These are phyloP conservation scores for Candida sp. DNA, from an alignment of 1,139 yeast genomes.

Conservation along the genomic window DNA sequence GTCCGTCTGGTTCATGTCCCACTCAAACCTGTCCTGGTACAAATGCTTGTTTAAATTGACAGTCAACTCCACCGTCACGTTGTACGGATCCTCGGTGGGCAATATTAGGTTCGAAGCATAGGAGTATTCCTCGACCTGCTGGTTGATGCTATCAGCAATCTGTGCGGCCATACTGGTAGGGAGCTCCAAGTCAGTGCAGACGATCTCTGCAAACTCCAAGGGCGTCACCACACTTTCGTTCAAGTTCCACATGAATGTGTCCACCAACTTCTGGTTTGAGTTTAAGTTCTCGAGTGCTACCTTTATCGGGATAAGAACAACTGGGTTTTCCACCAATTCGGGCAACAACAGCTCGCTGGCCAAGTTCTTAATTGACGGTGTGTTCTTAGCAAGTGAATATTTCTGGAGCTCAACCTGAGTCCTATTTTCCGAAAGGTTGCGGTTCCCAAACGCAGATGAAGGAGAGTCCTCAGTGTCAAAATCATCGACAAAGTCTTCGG, in stretches of 20 bases:
- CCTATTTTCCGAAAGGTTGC: constrained; percentile 19
- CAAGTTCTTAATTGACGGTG: constrained; percentile 30
- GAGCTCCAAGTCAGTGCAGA: constrained; percentile 84
- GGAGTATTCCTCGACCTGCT: constrained; percentile 77
- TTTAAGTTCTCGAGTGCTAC: constrained; percentile 74
- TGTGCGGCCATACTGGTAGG: constrained; percentile 66
- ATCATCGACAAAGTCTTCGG: constrained; percentile 67
- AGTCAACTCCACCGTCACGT: constrained; percentile 80
- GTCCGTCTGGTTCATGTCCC: constrained; percentile 77
- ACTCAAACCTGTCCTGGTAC: constrained; percentile 92
- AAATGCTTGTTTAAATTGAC: constrained; percentile 84
- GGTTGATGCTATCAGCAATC: constrained; percentile 71
- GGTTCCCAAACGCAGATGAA: constrained; percentile 14
- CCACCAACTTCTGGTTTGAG: constrained; percentile 64
- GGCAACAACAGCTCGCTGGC: constrained; percentile 27
- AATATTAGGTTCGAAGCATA: constrained; percentile 63
- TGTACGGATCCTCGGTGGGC: constrained; percentile 67
- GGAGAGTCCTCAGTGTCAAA: constrained; percentile 72
- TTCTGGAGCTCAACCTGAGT: constrained; percentile 34
- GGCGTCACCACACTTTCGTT: constrained; percentile 84
- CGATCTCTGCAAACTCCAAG: constrained; percentile 77
- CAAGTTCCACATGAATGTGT: constrained; percentile 89
- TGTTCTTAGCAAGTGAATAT: constrained; percentile 37
- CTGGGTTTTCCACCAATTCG: constrained; percentile 34
- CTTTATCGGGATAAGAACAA: constrained; percentile 76